phyloP scores from a whole-genome alignment of 192 early-diverging fungal species.

The Geranomyces variabilis region DNA sequence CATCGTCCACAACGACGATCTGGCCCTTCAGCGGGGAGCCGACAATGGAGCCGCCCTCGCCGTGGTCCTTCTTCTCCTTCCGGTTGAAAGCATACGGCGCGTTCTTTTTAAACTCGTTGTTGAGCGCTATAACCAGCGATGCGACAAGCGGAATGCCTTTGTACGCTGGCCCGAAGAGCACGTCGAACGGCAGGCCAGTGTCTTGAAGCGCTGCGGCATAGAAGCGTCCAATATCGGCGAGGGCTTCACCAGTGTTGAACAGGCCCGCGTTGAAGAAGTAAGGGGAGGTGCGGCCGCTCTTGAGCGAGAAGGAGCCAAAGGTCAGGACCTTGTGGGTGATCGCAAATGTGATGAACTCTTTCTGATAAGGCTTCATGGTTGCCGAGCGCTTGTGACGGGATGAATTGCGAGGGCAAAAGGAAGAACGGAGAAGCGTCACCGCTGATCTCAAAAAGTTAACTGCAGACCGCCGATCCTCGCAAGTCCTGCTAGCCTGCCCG shows the following conservation, averaged over 20 bases:
- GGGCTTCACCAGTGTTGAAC: slow-evolving; percentile 87
- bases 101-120: slow-evolving; percentile 58
- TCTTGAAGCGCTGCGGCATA: slow-evolving; percentile 87
- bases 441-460: neutral
- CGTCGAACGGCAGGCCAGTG: slow-evolving; percentile 71
- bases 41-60: slow-evolving; percentile 95
- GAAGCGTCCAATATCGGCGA: slow-evolving; percentile 82
- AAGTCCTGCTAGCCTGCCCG: too few species aligned
- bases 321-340: slow-evolving; percentile 81
- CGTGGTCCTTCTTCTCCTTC: slow-evolving; percentile 99
- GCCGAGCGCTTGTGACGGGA: neutral
- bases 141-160: slow-evolving; percentile 96
- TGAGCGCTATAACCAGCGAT: slow-evolving; percentile 78
- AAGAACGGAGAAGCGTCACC: neutral
- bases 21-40: slow-evolving; percentile 77
- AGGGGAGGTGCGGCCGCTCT: slow-evolving; percentile 92
- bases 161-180: slow-evolving; percentile 98
- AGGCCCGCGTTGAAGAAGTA: slow-evolving; percentile 99
- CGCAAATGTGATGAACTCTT: slow-evolving; percentile 91
- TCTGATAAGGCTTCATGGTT: slow-evolving; percentile 69
- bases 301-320: slow-evolving; percentile 90
- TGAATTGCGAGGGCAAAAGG: neutral
- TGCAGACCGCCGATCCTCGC: too few species aligned
- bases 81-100: slow-evolving; percentile 94
- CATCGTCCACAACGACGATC: slow-evolving; percentile 90